phyloP scores from a whole-genome alignment of 306 rosid genomes.

The Dalbergia cochinchinensis region DNA sequence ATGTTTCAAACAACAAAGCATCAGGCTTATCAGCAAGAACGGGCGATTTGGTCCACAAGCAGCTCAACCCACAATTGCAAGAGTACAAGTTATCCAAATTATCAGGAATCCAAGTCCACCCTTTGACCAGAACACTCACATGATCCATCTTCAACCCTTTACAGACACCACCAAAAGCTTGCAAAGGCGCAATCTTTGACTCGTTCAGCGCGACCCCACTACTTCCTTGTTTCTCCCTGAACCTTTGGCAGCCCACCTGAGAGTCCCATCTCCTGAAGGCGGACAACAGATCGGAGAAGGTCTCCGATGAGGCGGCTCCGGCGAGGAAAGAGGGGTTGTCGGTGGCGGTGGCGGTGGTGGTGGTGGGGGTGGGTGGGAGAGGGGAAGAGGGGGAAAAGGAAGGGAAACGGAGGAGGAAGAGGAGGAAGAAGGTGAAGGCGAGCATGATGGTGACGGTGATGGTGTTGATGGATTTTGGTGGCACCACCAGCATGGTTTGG shows the following conservation, averaged over 20 bases:
- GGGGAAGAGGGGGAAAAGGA: slow-evolving; percentile 48
- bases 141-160: slow-evolving; percentile 56
- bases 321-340: slow-evolving; percentile 34
- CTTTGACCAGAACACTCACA: slow-evolving; percentile 81
- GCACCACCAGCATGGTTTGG: slow-evolving; percentile 60
- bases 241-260: slow-evolving; percentile 70
- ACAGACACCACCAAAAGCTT: slow-evolving; percentile 55
- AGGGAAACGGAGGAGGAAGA: slow-evolving; percentile 75
- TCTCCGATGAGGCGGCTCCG: slow-evolving; percentile 32
- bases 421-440: slow-evolving; percentile 62
- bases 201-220: slow-evolving; percentile 31
- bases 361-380: slow-evolving; percentile 14
- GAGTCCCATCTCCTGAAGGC: slow-evolving; percentile 88
- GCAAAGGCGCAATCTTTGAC: slow-evolving; percentile 66
- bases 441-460: slow-evolving; percentile 61
- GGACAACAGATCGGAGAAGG: slow-evolving; percentile 68
- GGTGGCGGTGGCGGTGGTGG: slow-evolving; percentile 5
- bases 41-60: slow-evolving; percentile 93
- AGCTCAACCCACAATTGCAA: slow-evolving; percentile 87
- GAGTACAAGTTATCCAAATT: slow-evolving; percentile 86
- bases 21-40: slow-evolving; percentile 97
- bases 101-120: slow-evolving; percentile 98
- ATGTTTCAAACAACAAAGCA: slow-evolving; percentile 78
- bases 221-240: slow-evolving; percentile 50
- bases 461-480: slow-evolving; percentile 60